Evolutionary conservation across 805 yeast genomes (phyloP).

Genomic region (Pichia membranifaciens): DNA sequence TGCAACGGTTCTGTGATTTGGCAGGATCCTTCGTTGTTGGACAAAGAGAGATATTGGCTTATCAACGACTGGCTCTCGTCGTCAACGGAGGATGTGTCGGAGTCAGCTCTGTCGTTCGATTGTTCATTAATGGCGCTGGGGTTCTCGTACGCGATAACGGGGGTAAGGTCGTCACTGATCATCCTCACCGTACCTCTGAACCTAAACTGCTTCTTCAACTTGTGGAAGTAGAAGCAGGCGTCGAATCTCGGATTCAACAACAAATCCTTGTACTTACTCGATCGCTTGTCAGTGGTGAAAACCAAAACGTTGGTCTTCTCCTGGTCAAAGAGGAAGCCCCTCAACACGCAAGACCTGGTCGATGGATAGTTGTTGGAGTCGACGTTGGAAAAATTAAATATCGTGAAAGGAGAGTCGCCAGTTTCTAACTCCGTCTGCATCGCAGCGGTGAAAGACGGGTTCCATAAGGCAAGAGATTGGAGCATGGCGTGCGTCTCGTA

Average conservation of each 20-base stretch:
- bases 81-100: constrained; percentile 9
- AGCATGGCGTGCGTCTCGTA: too few species aligned
- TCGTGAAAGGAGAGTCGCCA: constrained; percentile 39
- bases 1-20: constrained; percentile 14
- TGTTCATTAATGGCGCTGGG: neutral
- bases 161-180: constrained; percentile 28
- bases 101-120: neutral
- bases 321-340: constrained; percentile 74
- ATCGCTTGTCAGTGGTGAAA: constrained; percentile 67
- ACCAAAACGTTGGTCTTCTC: constrained; percentile 59
- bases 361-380: constrained; percentile 50
- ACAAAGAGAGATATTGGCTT: constrained; percentile 11
- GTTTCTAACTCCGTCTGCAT: constrained; percentile 40
- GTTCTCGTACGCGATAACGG: constrained; percentile 14
- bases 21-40: neutral
- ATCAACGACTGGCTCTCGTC: constrained; percentile 13
- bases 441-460: constrained; percentile 55
- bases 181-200: constrained; percentile 59
- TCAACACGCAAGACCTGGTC: constrained; percentile 61
- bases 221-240: constrained; percentile 68
- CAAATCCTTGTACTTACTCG: constrained; percentile 53
- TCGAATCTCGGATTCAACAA: constrained; percentile 53
- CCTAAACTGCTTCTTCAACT: constrained; percentile 61
- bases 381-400: constrained; percentile 67
- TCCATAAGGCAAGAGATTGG: constrained; percentile 64